A percentile compares a stretch with the other conserved stretches of the same genome.
These are phyloP conservation scores for Mortierella sp. DNA, from an alignment of 371 early-diverging fungal species.

Conservation along the genomic window DNA sequence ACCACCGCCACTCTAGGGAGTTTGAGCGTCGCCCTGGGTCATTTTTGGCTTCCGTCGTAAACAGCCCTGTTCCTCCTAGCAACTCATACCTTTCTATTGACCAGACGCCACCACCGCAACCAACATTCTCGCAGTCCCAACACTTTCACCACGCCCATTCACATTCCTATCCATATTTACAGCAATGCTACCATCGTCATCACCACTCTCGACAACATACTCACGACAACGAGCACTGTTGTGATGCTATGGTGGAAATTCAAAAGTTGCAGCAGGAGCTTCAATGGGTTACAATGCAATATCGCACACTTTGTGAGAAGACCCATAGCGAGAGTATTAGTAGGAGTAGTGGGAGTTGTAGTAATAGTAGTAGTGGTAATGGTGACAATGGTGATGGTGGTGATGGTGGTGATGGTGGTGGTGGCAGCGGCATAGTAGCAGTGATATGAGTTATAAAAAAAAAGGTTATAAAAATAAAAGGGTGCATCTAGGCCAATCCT, in stretches of 20 bases:
- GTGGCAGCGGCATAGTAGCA: too few species aligned
- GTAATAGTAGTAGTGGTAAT: neutral
- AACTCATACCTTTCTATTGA: slow-evolving; percentile 1
- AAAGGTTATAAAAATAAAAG: neutral
- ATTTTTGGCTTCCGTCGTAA: slow-evolving; percentile 19
- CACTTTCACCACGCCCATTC: slow-evolving; percentile 7
- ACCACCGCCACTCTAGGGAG: slow-evolving; percentile 5
- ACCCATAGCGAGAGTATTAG: neutral
- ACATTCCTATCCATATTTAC: slow-evolving; percentile 18
- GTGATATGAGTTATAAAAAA: neutral
- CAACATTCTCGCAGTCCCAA: neutral
- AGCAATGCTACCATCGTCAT: slow-evolving; percentile 7
- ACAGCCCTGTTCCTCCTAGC: slow-evolving; percentile 1
- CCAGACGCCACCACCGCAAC: slow-evolving; percentile 2
- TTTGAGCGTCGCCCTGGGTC: slow-evolving; percentile 22
- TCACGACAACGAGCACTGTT: slow-evolving; percentile 25
- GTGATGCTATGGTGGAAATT: slow-evolving; percentile 42
- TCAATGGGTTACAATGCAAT: slow-evolving; percentile 31
- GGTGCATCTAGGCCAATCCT: neutral
- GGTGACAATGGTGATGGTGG: neutral
- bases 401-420: too few species aligned
- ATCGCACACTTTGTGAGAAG: slow-evolving; percentile 16
- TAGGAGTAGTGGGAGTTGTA: neutral
- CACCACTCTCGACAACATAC: slow-evolving; percentile 6
- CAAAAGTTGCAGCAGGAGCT: slow-evolving; percentile 43